These are phyloP conservation scores for Geotrichum restrictum DNA, from an alignment of 1,139 yeast species.

Conservation along the genomic window DNA sequence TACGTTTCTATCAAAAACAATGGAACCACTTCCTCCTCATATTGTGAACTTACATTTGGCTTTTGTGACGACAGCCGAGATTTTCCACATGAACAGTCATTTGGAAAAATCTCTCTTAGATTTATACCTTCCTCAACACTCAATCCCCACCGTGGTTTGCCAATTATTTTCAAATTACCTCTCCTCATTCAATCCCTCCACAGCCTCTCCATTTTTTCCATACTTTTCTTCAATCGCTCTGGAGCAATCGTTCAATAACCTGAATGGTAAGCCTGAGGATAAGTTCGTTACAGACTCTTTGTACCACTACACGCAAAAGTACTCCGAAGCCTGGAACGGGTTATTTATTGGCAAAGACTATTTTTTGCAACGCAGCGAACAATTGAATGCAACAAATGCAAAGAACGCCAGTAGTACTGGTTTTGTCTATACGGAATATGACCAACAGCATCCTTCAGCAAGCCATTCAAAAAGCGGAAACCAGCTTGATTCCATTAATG, in stretches of 20 bases:
- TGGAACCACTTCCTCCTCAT: conserved; percentile 6
- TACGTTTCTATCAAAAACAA: background rate
- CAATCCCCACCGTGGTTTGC: background rate
- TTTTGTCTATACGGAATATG: too few relatives aligned
- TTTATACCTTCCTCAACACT: background rate
- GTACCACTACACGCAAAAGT: background rate
- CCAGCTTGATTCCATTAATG: background rate
- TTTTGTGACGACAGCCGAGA: conserved; percentile 1
- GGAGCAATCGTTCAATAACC: conserved; percentile 4
- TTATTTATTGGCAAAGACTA: background rate
- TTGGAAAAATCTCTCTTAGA: background rate
- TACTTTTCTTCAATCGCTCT: conserved; percentile 5
- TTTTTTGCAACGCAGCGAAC: background rate
- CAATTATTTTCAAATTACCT: conserved; percentile 1
- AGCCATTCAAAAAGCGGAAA: too few relatives aligned
- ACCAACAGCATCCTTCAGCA: too few relatives aligned
- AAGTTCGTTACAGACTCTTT: background rate
- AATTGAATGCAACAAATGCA: background rate
- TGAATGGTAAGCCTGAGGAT: background rate
- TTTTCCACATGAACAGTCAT: background rate
- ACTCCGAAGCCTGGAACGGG: background rate
- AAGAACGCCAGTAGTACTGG: too few relatives aligned
- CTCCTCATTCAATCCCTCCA: background rate
- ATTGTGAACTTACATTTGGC: conserved; percentile 5
- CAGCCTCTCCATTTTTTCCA: conserved; percentile 9